Evolutionary conservation across 345 rosid genomes (phyloP).

Genomic region (Melastoma malabathricum): DNA sequence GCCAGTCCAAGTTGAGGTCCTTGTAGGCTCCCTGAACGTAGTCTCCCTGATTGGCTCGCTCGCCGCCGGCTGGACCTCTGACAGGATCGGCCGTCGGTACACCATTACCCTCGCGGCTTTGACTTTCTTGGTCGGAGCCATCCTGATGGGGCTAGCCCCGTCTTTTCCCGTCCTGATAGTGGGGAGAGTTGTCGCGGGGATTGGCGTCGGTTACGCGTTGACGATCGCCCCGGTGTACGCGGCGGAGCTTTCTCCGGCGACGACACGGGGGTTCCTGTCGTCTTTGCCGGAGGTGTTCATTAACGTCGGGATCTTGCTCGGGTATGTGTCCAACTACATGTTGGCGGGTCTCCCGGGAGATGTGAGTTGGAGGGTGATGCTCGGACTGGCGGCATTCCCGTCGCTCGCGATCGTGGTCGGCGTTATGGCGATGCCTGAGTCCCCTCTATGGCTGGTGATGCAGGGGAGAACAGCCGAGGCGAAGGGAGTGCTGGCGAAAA

Average conservation of each 20-base stretch:
- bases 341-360: conserved; percentile 35
- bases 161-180: conserved; percentile 36
- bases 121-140: conserved; percentile 42
- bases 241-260: conserved; percentile 49
- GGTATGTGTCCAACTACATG: conserved; percentile 45
- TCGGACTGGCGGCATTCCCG: conserved; percentile 52
- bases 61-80: conserved; percentile 57
- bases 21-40: conserved; percentile 46
- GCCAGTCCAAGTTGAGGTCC: conserved; percentile 35
- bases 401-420: conserved; percentile 29
- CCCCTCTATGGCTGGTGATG: conserved; percentile 62
- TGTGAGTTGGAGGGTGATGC: conserved; percentile 53
- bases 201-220: conserved; percentile 58
- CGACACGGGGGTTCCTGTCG: conserved; percentile 44
- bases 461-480: conserved; percentile 39
- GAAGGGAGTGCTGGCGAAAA: conserved; percentile 30
- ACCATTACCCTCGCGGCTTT: conserved; percentile 57
- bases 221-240: conserved; percentile 58
- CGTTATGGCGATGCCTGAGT: conserved; percentile 55
- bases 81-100: conserved; percentile 49
- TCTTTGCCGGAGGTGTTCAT: conserved; percentile 67
- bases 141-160: conserved; percentile 60
- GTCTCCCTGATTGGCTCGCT: conserved; percentile 50
- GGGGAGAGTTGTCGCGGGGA: conserved; percentile 51
- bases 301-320: conserved; percentile 46